Conservation (phyloP, 257 asterid species). For the Capsicum chinense region DNA sequence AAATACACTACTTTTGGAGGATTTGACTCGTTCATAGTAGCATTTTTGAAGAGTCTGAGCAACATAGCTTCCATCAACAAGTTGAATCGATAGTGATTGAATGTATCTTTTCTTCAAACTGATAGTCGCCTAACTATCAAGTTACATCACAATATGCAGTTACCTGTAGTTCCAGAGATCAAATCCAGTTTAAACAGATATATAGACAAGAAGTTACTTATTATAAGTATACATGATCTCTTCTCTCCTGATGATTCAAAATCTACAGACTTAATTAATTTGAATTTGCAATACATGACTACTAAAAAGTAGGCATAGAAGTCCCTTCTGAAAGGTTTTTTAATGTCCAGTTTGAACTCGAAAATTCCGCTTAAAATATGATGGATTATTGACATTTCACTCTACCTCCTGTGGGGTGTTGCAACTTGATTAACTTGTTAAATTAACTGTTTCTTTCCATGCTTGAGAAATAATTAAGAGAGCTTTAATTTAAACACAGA, state of each 20-base stretch:
- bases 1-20: not conserved
- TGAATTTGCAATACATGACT: not conserved
- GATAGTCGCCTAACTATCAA: not conserved
- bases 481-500: constrained; percentile 28
- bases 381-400: not conserved
- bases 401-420: not conserved
- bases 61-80: not conserved
- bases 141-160: too few species aligned
- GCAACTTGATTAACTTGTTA: not conserved
- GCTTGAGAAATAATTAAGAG: not conserved
- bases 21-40: not conserved
- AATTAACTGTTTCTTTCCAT: not conserved
- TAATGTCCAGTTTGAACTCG: not conserved
- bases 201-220: too few species aligned
- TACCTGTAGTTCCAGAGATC: not conserved
- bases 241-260: not conserved
- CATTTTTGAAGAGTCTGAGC: not conserved
- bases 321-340: not conserved
- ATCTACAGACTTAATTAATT: not conserved
- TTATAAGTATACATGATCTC: not conserved
- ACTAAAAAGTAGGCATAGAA: not conserved
- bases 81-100: not conserved
- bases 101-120: not conserved
- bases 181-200: not conserved
- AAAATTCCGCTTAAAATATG: not conserved